These are phyloP conservation scores for Teratosphaeria gauchensis DNA, from an alignment of 2,329 filamentous ascomycete genomes.

Conservation along the genomic window DNA sequence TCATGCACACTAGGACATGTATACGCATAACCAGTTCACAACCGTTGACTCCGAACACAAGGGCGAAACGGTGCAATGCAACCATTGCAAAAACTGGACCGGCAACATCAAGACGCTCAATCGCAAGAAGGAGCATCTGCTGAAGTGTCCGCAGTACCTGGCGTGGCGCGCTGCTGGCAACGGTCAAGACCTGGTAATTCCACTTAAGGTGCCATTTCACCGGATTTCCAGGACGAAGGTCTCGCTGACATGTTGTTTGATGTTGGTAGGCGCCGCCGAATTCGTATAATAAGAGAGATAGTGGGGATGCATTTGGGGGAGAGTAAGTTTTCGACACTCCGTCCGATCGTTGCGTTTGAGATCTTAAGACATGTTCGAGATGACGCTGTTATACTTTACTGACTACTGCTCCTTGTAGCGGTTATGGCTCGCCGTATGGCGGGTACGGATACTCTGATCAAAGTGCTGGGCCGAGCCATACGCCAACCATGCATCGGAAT, in stretches of 20 bases:
- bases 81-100: slow-evolving; percentile 24
- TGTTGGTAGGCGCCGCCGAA: slow-evolving; percentile 16
- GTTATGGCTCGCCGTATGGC: slow-evolving; percentile 6
- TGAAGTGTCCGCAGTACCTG: slow-evolving; percentile 19
- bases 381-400: not conserved
- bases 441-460: slow-evolving; percentile 2
- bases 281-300: slow-evolving; percentile 21
- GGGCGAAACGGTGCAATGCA: slow-evolving; percentile 22
- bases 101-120: slow-evolving; percentile 23
- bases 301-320: slow-evolving; percentile 1
- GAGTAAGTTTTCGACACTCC: slow-evolving; percentile 11
- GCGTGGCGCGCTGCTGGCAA: slow-evolving; percentile 22
- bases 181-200: slow-evolving; percentile 19
- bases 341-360: not conserved
- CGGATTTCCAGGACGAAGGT: not conserved
- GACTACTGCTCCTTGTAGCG: not conserved
- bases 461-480: slow-evolving; percentile 6
- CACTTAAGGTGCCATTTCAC: not conserved
- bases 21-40: slow-evolving; percentile 1
- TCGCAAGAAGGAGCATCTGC: slow-evolving; percentile 24
- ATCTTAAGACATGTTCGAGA: not conserved
- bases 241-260: not conserved
- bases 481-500: slow-evolving; percentile 15
- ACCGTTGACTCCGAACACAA: slow-evolving; percentile 10
- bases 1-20: not conserved